Percentiles rank a stretch among this genome's conserved stretches.
Evolutionary conservation across 805 yeast genomes (phyloP).

Genomic region (Candida tallmaniae): DNA sequence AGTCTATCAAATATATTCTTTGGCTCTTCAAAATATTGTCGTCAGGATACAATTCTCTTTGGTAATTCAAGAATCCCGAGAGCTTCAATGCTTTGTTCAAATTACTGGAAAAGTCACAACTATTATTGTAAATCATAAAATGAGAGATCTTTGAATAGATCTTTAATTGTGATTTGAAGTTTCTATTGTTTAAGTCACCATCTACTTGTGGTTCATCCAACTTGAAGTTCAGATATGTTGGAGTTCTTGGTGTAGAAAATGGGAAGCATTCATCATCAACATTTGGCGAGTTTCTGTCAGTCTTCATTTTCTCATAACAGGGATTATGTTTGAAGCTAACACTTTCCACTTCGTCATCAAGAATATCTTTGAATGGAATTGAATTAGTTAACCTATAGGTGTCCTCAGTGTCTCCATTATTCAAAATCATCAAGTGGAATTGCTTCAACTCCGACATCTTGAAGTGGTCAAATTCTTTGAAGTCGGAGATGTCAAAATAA

Average conservation of each 20-base stretch:
- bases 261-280: not conserved
- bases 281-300: not conserved
- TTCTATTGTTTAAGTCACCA: constrained; percentile 23
- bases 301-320: not conserved
- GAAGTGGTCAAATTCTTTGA: constrained; percentile 4
- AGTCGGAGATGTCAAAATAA: constrained; percentile 6
- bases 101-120: constrained; percentile 12
- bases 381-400: constrained; percentile 15
- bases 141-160: constrained; percentile 30
- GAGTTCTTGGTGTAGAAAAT: not conserved
- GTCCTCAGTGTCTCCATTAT: constrained; percentile 10
- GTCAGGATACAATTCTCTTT: no score
- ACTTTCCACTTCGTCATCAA: not conserved
- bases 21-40: not conserved
- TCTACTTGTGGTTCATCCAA: not conserved
- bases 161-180: constrained; percentile 24
- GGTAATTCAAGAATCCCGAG: constrained; percentile 6
- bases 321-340: not conserved
- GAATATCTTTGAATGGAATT: constrained; percentile 13
- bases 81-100: constrained; percentile 17
- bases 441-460: constrained; percentile 9
- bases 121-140: constrained; percentile 28
- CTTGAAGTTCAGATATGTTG: no score
- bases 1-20: constrained; percentile 18
- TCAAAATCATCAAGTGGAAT: constrained; percentile 16